Evolutionary conservation across 495 filamentous ascomycete genomes (phyloP), one percentile per base, ranked within the genome.

Genomic region (Talaromyces stipitatus): DNA sequence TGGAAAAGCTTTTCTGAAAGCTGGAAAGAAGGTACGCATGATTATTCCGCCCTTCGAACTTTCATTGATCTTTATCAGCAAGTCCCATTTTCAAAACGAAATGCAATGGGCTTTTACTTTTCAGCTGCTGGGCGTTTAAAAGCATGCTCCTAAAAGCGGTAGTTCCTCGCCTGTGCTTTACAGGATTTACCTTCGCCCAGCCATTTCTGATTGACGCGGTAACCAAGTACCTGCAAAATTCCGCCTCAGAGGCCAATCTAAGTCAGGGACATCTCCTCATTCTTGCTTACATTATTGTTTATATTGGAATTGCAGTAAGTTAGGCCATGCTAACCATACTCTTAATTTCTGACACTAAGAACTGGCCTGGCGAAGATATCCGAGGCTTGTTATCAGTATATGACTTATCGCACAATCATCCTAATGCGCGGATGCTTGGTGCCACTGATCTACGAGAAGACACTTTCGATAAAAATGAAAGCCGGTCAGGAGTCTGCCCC

Each of bases 271-370:
- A 85, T 61, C 84, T 83, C 3, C 66, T 87, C 47, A 84, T 88
- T 55, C 84, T 80, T 11, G 85, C 84, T 1, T 83, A 79, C 57
- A 62, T 77, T 18, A 54, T 85, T 10, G 80, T 88, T 0, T 89
- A 87, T 58, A 60, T 72, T 27, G 83, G 84, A 0, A 77, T 88
- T 20, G 85, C 82, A 8, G 74, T 86, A 11, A 72, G 57, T 55
- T 50, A 7, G 28, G 8, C 28, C 28, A 10, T 47, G 9, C 24
- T 47, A 20, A n/a, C 46, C 46, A 50, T 50, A 23, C 6, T 22
- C 46, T 5, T 11, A 50, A 24, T 9, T 24, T 10, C 12, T 48
- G 16, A 18, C 4, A 24, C 9, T 28, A 10, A 41, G n/a, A 10
- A 11, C 28, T 43, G 10, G 14, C 11, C 28, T 38, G 16, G 12